phyloP scores from a whole-genome alignment of 2,329 filamentous ascomycete species.

The Fonsecaea monophora region DNA sequence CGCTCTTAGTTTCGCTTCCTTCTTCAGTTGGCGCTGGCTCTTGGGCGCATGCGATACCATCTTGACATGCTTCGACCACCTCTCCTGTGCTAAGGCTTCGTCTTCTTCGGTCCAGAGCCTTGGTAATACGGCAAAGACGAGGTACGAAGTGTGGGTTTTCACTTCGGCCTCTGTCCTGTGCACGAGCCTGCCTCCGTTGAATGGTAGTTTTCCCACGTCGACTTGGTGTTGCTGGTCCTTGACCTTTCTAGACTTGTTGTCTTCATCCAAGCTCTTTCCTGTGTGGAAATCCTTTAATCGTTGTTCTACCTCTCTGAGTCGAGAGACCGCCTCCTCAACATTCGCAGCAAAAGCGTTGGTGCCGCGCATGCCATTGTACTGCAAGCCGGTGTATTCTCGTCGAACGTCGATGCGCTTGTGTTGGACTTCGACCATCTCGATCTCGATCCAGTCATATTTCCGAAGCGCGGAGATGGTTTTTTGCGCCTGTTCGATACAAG shows the following conservation, averaged over 20 bases:
- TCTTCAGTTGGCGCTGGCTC: slow-evolving; percentile 39
- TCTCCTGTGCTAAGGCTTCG: slow-evolving; percentile 70
- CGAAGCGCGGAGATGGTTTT: slow-evolving; percentile 82
- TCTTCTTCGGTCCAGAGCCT: slow-evolving; percentile 83
- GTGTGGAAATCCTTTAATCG: slow-evolving; percentile 70
- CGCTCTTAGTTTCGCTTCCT: slow-evolving; percentile 38
- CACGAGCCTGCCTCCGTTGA: slow-evolving; percentile 76
- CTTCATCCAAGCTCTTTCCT: slow-evolving; percentile 42
- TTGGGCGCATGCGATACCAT: slow-evolving; percentile 32
- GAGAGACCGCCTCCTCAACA: slow-evolving; percentile 78
- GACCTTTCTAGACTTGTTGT: slow-evolving; percentile 36
- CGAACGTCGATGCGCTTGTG: slow-evolving; percentile 81
- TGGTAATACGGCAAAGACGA: slow-evolving; percentile 91
- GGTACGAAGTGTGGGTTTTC: slow-evolving; percentile 96
- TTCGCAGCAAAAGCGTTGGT: slow-evolving; percentile 73
- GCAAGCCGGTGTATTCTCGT: slow-evolving; percentile 78
- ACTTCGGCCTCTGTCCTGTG: slow-evolving; percentile 85
- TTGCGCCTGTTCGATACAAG: slow-evolving; percentile 95
- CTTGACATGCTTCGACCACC: slow-evolving; percentile 55
- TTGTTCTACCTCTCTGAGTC: slow-evolving; percentile 75
- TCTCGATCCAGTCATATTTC: slow-evolving; percentile 83
- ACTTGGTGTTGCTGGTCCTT: slow-evolving; percentile 37
- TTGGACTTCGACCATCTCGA: slow-evolving; percentile 89
- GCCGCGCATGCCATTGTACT: slow-evolving; percentile 70
- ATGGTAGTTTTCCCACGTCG: slow-evolving; percentile 60